Conservation (phyloP, 1,139 yeast genomes). For the Yamadazyma taylorii region DNA sequence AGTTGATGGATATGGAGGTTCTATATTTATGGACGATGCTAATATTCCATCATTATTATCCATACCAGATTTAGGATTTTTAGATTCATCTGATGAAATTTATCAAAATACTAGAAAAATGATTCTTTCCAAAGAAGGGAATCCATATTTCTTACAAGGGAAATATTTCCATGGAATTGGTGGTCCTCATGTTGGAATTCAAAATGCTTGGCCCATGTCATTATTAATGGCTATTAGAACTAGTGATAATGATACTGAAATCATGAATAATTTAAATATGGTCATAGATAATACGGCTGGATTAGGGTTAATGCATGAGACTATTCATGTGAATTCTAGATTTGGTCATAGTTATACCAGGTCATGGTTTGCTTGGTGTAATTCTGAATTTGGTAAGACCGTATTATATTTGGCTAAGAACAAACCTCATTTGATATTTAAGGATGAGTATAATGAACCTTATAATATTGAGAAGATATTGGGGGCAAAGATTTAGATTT, state of each 20-base stretch:
- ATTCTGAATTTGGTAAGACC: conserved; percentile 86
- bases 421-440: conserved; percentile 73
- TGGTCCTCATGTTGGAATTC: conserved; percentile 85
- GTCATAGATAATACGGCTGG: conserved; percentile 66
- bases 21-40: conserved; percentile 84
- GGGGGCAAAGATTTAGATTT: background rate
- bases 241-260: conserved; percentile 68
- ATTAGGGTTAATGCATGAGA: conserved; percentile 83
- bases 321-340: conserved; percentile 63
- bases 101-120: conserved; percentile 79
- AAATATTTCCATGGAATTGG: conserved; percentile 72
- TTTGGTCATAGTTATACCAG: conserved; percentile 56
- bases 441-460: conserved; percentile 32
- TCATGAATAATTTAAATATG: conserved; percentile 45
- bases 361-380: conserved; percentile 95
- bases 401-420: conserved; percentile 70
- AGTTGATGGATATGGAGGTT: conserved; percentile 83
- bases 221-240: conserved; percentile 73
- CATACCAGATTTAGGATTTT: conserved; percentile 77
- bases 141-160: conserved; percentile 76
- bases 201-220: conserved; percentile 91
- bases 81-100: conserved; percentile 49
- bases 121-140: conserved; percentile 68
- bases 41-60: conserved; percentile 82
- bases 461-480: conserved; percentile 31